Evolutionary conservation across 441 rosid genomes (phyloP), one percentile per base, ranked within the genome.

Genomic region (Pelargonium fulgidum): DNA sequence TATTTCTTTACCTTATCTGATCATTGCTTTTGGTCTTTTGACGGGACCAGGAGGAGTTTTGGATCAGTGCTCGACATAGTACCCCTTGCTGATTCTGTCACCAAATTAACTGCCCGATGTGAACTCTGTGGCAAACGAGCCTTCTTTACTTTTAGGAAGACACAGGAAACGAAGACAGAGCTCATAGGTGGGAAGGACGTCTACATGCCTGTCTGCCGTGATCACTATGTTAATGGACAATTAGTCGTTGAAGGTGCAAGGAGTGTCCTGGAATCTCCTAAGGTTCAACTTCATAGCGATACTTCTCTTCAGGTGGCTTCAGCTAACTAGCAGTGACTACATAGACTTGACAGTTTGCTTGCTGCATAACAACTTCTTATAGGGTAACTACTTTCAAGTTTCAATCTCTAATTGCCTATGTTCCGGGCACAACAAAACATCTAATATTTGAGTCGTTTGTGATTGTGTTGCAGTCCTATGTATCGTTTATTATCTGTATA

Each of bases 181-280:
- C 80, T 93, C 29, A 86, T 91, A 0, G 97, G 88, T 0, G 97
- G 97, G n/a, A 79, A 89, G 41, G 93, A 89, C 67, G 73, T 89
- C 20, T 91, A 93, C 78, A 88, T 91, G 96, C 98, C 92, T 0
- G 93, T 88, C 33, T 93, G 98, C 76, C 91, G 96, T 7, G 87
- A 81, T 64, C 98, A 91, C 72, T 89, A 91, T 39, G 77, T 86
- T 12, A 74, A 73, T 52, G 81, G 89, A 3, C 87, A 85, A 62
- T 72, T 67, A 7, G 84, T 77, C 33, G 70, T 70, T 14, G 79
- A 82, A 75, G 76, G 86, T 14, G 76, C 85, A 2, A 83, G 62
- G 70, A 76, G 13, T 62, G 75, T 70, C 12, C 39, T 72, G 66
- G 81, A 76, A 68, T 65, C 84, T 62, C 75, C 52, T n/a, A 79